Percentiles rank a stretch among this genome's conserved stretches.
These are phyloP conservation scores for Dichotomopilus funicola DNA, from an alignment of 2,329 filamentous ascomycete species.

Conservation along the genomic window DNA sequence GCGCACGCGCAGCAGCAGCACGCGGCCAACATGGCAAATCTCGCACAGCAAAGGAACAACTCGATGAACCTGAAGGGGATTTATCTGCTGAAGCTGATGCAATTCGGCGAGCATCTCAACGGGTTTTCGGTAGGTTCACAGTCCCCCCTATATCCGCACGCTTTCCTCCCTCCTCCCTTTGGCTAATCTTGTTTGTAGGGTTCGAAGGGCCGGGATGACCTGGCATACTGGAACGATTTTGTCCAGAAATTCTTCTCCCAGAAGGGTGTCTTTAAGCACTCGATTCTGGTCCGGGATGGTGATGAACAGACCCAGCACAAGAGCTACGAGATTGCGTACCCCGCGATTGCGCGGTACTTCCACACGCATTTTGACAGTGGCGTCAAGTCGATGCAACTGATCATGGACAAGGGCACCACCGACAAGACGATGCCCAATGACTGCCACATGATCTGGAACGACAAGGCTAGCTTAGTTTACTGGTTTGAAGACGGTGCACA, in stretches of 20 bases:
- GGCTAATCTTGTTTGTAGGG: slow-evolving; percentile 35
- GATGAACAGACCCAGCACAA: slow-evolving; percentile 58
- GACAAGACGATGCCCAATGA: slow-evolving; percentile 55
- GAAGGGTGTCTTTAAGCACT: slow-evolving; percentile 69
- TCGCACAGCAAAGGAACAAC: slow-evolving; percentile 41
- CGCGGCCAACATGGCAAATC: slow-evolving; percentile 30
- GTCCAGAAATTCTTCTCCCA: slow-evolving; percentile 76
- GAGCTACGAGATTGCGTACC: slow-evolving; percentile 77
- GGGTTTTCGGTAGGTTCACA: slow-evolving; percentile 45
- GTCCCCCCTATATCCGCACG: neutral
- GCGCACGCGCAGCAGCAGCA: slow-evolving; percentile 28
- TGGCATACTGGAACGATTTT: slow-evolving; percentile 73
- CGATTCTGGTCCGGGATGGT: slow-evolving; percentile 50
- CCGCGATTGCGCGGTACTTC: slow-evolving; percentile 82
- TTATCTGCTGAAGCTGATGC: slow-evolving; percentile 53
- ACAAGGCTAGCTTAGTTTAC: slow-evolving; percentile 74
- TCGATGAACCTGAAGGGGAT: slow-evolving; percentile 43
- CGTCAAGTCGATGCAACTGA: slow-evolving; percentile 77
- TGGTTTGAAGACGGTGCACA: slow-evolving; percentile 82
- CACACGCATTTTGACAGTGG: slow-evolving; percentile 83
- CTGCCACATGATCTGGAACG: slow-evolving; percentile 68
- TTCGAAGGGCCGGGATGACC: slow-evolving; percentile 56
- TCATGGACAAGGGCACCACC: slow-evolving; percentile 60
- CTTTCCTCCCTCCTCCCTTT: neutral
- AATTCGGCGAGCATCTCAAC: slow-evolving; percentile 57